Evolutionary conservation across 495 filamentous ascomycete species (phyloP).

Genomic region (Achaetomiella virescens): DNA sequence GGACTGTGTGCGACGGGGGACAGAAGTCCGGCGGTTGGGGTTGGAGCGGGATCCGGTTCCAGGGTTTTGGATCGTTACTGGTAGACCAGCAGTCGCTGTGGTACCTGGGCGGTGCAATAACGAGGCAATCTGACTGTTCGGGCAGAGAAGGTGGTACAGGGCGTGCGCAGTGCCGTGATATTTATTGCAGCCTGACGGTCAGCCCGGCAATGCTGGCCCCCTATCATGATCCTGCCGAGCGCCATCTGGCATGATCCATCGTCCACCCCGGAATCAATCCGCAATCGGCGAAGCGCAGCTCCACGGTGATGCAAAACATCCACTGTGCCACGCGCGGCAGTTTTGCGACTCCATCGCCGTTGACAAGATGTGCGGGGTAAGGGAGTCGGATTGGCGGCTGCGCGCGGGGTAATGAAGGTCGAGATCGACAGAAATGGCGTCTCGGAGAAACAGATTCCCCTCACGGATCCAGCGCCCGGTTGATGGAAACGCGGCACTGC

Average conservation of each 20-base stretch:
- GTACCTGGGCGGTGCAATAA: background rate
- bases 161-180: background rate
- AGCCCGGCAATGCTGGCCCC: no score
- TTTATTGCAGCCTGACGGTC: background rate
- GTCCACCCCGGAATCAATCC: background rate
- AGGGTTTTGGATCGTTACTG: background rate
- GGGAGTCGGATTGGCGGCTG: background rate
- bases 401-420: background rate
- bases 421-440: background rate
- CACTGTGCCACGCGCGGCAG: constrained; percentile 8
- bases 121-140: no score
- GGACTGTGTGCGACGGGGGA: background rate
- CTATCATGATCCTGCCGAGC: no score
- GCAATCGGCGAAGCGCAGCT: background rate
- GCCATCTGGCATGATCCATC: no score
- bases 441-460: constrained; percentile 16
- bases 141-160: background rate
- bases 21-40: background rate
- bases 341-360: background rate
- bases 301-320: background rate
- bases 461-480: background rate
- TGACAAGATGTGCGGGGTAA: constrained; percentile 6
- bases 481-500: background rate
- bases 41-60: background rate
- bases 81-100: background rate